Conservation (phyloP, 352 stramenopile species). For the Pythium rishiriense region DNA sequence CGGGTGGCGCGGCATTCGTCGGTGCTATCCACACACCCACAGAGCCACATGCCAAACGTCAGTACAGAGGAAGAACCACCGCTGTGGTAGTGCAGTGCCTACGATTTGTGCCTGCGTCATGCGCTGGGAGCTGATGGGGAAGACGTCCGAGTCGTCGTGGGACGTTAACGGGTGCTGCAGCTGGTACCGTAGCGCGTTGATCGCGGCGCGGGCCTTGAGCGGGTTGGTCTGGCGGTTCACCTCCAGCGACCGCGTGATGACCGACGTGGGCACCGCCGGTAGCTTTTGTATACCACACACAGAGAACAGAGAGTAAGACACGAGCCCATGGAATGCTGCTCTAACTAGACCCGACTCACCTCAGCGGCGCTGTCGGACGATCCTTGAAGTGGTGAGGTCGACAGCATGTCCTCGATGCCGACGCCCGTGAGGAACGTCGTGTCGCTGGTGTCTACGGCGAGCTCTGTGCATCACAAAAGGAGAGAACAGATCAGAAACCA, state of each 20-base stretch:
- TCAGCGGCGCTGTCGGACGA: slow-evolving; percentile 20
- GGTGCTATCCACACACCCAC: slow-evolving; percentile 34
- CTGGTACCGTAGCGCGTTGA: slow-evolving; percentile 77
- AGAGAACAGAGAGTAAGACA: background rate
- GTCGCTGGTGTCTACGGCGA: slow-evolving; percentile 51
- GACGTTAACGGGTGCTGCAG: slow-evolving; percentile 77
- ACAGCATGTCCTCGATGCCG: slow-evolving; percentile 61
- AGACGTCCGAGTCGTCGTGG: slow-evolving; percentile 69
- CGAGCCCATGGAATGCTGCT: background rate
- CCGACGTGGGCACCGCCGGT: slow-evolving; percentile 48
- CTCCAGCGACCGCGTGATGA: slow-evolving; percentile 56
- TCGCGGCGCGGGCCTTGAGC: slow-evolving; percentile 54
- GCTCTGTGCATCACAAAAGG: background rate
- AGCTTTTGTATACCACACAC: slow-evolving; percentile 34
- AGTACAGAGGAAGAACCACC: background rate
- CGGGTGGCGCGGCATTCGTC: slow-evolving; percentile 42
- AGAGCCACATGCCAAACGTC: too few relatives aligned
- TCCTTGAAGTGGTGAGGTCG: background rate
- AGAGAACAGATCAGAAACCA: background rate
- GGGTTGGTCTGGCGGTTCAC: slow-evolving; percentile 30
- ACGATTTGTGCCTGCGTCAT: slow-evolving; percentile 56
- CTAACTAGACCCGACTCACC: slow-evolving; percentile 26
- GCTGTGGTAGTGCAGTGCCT: slow-evolving; percentile 10
- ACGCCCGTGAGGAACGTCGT: slow-evolving; percentile 79
- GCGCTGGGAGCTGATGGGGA: slow-evolving; percentile 44